Percentiles rank a stretch among this genome's conserved stretches.
phyloP scores from a whole-genome alignment of 2,329 filamentous ascomycete species.

The Epichloe festucae region DNA sequence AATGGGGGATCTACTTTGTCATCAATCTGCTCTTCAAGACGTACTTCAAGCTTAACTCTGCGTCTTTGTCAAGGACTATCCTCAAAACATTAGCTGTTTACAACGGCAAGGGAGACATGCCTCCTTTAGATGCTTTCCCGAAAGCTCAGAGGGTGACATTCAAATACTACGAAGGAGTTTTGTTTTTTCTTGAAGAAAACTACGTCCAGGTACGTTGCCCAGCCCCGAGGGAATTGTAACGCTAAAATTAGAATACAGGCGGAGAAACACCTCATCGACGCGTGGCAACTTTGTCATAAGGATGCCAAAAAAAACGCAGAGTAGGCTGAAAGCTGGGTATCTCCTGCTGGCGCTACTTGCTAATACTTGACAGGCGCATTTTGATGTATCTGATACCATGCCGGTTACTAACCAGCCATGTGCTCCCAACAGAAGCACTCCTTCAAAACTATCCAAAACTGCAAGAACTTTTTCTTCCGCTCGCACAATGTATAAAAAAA shows the following conservation, averaged over 20 bases:
- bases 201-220: slow-evolving; percentile 52
- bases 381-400: slow-evolving; percentile 92
- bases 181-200: slow-evolving; percentile 90
- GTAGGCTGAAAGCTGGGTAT: slow-evolving; percentile 32
- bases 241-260: slow-evolving; percentile 35
- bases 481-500: slow-evolving; percentile 65
- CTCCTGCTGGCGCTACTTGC: slow-evolving; percentile 4
- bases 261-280: slow-evolving; percentile 66
- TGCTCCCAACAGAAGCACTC: slow-evolving; percentile 60
- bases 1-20: slow-evolving; percentile 95
- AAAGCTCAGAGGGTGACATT: slow-evolving; percentile 89
- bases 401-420: slow-evolving; percentile 76
- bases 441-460: slow-evolving; percentile 65
- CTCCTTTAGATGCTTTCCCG: slow-evolving; percentile 65
- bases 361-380: slow-evolving; percentile 52
- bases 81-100: slow-evolving; percentile 72
- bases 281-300: slow-evolving; percentile 70
- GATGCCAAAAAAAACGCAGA: slow-evolving; percentile 63
- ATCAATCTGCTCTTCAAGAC: slow-evolving; percentile 96
- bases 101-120: slow-evolving; percentile 60
- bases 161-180: slow-evolving; percentile 87
- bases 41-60: slow-evolving; percentile 89
- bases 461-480: slow-evolving; percentile 63
- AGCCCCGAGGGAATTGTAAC: neutral
- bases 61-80: slow-evolving; percentile 81